These are phyloP conservation scores for Agastache rugosa DNA, from an alignment of 257 asterid species.

Conservation along the genomic window DNA sequence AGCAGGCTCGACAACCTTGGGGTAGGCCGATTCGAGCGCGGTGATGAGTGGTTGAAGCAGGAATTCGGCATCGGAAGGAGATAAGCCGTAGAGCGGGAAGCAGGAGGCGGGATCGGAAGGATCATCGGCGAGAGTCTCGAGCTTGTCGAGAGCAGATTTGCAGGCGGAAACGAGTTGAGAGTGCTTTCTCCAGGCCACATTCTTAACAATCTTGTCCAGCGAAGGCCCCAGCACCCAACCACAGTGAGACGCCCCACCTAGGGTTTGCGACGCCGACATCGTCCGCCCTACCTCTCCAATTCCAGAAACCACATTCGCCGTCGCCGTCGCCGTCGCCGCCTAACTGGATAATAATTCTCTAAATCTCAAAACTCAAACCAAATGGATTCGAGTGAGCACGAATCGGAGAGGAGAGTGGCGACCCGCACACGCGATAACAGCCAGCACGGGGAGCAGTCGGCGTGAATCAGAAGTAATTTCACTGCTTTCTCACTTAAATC, in stretches of 20 bases:
- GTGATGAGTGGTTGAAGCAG: constrained; percentile 73
- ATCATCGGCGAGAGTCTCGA: constrained; percentile 68
- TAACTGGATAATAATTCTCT: not conserved
- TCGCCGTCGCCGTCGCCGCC: constrained; percentile 21
- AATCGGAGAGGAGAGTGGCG: not conserved
- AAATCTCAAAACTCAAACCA: constrained; percentile 16
- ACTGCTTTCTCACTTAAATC: not conserved
- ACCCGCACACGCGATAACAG: not conserved
- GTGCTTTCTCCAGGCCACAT: constrained; percentile 97
- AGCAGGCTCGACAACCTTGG: constrained; percentile 95
- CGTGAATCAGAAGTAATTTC: constrained; percentile 24
- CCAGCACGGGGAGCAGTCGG: not conserved
- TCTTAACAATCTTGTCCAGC: constrained; percentile 94
- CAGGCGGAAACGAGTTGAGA: constrained; percentile 85
- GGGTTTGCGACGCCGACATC: constrained; percentile 69
- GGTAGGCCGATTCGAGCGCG: constrained; percentile 80
- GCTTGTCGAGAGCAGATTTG: constrained; percentile 95
- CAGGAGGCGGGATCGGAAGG: constrained; percentile 79
- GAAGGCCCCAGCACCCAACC: constrained; percentile 97
- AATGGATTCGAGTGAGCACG: constrained; percentile 13
- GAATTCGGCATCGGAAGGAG: constrained; percentile 70
- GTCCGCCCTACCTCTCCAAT: constrained; percentile 26
- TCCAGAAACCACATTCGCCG: constrained; percentile 18
- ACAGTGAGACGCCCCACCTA: constrained; percentile 91
- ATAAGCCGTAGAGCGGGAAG: constrained; percentile 81